These are phyloP conservation scores for Talaromyces atroroseus DNA, from an alignment of 2,329 filamentous ascomycete genomes.

Conservation along the genomic window DNA sequence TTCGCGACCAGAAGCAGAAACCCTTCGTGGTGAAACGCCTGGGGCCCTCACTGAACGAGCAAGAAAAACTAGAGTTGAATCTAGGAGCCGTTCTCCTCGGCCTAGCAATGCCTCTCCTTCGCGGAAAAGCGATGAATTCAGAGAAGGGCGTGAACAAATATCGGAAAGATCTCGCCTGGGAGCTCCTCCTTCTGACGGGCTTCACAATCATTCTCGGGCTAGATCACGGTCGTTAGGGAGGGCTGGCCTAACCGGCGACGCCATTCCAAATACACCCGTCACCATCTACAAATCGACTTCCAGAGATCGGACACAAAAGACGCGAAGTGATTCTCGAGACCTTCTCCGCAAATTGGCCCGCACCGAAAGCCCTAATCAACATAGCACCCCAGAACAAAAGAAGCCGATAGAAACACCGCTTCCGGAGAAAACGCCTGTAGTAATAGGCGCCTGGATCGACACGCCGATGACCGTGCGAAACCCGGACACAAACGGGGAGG, in stretches of 20 bases:
- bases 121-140: not conserved
- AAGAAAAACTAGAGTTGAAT: slow-evolving; percentile 4
- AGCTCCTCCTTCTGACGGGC: slow-evolving; percentile 14
- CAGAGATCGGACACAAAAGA: slow-evolving; percentile 25
- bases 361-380: slow-evolving; percentile 29
- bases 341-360: slow-evolving; percentile 39
- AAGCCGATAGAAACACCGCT: slow-evolving; percentile 28
- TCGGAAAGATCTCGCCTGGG: slow-evolving; percentile 7
- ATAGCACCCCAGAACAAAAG: slow-evolving; percentile 30
- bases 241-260: slow-evolving; percentile 17
- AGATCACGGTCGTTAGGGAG: slow-evolving; percentile 9
- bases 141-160: not conserved
- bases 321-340: slow-evolving; percentile 35
- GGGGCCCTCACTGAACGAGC: slow-evolving; percentile 14
- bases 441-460: slow-evolving; percentile 44
- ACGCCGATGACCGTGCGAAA: slow-evolving; percentile 40
- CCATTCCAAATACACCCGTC: slow-evolving; percentile 35
- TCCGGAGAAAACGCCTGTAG: slow-evolving; percentile 40
- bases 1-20: slow-evolving; percentile 19
- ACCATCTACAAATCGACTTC: slow-evolving; percentile 29
- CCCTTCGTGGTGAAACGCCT: too few relatives aligned
- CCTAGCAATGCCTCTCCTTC: slow-evolving; percentile 2
- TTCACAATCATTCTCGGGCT: slow-evolving; percentile 9
- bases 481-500: slow-evolving; percentile 16
- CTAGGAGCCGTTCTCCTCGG: slow-evolving; percentile 9